These are phyloP conservation scores for Fragilaria radians DNA, from an alignment of 108 stramenopile genomes.

Conservation along the genomic window DNA sequence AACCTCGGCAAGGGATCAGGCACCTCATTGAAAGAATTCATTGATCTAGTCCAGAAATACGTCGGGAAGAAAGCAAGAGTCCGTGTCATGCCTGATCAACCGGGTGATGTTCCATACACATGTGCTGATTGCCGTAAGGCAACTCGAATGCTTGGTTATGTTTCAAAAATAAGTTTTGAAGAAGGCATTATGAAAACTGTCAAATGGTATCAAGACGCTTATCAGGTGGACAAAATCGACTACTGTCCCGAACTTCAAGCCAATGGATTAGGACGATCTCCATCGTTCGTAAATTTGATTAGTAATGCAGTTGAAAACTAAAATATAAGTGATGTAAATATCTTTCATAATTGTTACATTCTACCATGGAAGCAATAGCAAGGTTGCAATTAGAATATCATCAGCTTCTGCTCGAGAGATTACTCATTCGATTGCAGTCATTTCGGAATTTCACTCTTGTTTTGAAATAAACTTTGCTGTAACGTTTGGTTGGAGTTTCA, in stretches of 20 bases:
- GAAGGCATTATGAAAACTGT: conserved; percentile 94
- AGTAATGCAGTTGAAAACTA: no score
- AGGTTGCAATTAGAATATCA: no score
- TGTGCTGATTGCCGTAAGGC: conserved; percentile 96
- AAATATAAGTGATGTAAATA: no score
- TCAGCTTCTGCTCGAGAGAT: no score
- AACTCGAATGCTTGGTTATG: conserved; percentile 80
- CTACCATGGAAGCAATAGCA: no score
- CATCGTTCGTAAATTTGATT: conserved; percentile 40
- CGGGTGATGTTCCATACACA: conserved; percentile 98
- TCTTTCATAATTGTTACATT: no score
- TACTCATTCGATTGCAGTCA: no score
- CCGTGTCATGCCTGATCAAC: conserved; percentile 91
- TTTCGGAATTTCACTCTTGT: no score
- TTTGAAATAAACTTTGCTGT: no score
- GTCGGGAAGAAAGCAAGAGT: conserved; percentile 84
- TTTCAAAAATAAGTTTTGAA: conserved; percentile 81
- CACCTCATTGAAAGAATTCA: conserved; percentile 88
- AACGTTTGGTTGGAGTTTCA: no score
- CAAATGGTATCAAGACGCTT: conserved; percentile 82
- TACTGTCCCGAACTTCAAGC: conserved; percentile 67
- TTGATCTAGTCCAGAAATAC: conserved; percentile 85
- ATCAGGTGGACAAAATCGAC: conserved; percentile 47
- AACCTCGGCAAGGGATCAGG: conserved; percentile 96
- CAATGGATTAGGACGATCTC: conserved; percentile 67